Evolutionary conservation across 2,329 filamentous ascomycete species (phyloP), one percentile per base, ranked within the genome.

Genomic region (Mollisia scopiformis): DNA sequence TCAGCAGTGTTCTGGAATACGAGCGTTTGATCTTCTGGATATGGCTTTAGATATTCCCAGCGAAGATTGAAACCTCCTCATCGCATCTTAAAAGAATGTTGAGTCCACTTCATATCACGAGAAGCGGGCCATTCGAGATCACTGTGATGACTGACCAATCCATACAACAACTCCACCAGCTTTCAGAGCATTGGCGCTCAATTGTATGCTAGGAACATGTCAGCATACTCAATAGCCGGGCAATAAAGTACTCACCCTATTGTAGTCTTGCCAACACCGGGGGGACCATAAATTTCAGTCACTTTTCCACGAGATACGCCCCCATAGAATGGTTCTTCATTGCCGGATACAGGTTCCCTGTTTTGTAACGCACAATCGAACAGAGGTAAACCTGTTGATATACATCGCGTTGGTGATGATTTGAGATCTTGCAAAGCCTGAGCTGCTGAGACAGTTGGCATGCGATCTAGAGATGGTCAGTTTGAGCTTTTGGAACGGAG

Each of bases 241-340:
- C 46, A 27, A n/a, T n/a, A n/a, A n/a, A 46, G n/a, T 30, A 65
- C 62, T 58, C 41, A 66, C 66, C 88, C 90, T 68, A 97, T 79
- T 13, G 89, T 82, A 3, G 92, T 96, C 80, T 96, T 97, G 30
- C 93, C 94, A 27, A 85, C 85, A 1, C 93, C 93, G 8, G 92
- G 89, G 11, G 93, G 92, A 0, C 94, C 94, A 84, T 91, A 96
- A 53, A 97, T 78, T 75, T 98, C 94, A 3, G 90, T 91, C 43
- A 97, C 82, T 73, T 92, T 90, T 14, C 93, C 92, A 59, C 88
- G 85, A 62, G 83, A 83, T 51, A 96, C 80, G 3, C 92, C 93
- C 19, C 83, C 82, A 57, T 70, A 69, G 41, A 65, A 50, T 19
- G 53, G 37, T 27, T 66, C 66, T 33, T 57, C 56, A 11, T 66